Base-by-base conservation (phyloP, 768 basidiomycete species). In the Tephrocybe sp. region DNA sequence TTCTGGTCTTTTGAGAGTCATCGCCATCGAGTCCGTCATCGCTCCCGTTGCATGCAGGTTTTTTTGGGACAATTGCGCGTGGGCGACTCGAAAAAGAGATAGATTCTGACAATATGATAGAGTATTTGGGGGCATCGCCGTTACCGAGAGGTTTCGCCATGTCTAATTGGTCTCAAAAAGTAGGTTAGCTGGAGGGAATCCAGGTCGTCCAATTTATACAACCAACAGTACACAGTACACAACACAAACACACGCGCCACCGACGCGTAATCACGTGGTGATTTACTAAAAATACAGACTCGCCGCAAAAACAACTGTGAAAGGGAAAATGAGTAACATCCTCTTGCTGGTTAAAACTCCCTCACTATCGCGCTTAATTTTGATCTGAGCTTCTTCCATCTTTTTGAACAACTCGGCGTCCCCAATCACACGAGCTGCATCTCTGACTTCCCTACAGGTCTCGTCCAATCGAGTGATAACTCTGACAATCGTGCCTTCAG, bases 321-420 rank as follows among this genome's bases (percentile, higher is more conserved):
- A 42, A 19, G 48, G 30, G n/a, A n/a, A 18, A 25, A 16, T 49
- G 24, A 46, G 53, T 58, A 44, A 56, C 51, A 22, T 12, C 26
- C 22, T 31, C 11, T 16, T n/a, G 9, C 24, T 16, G 2, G 39
- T 6, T 35, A n/a, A 40, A 48, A 35, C 9, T 9, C 2, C 83
- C 93, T 77, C 67, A 94, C 93, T 96, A 66, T 98, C 97, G 66
- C 97, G 75, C 67, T 96, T 96, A 58, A 99, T 98, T 67, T 87
- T 88, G 32, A 83, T 80, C 62, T 98, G 95, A 0, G 90, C 86
- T 59, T 93, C 91, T 61, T 98, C 96, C 94, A 98, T 97, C 67
- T 98, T 98, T 69, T 89, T 89, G 78, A 98, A 97, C 32, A 99
- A 69, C 42, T 91, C 93, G 19, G 88, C 87, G 67, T 98, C 97